A percentile compares a stretch with the other conserved stretches of the same genome.
Conservation (phyloP, 148 eudicot species). For the Beta vulgaris region DNA sequence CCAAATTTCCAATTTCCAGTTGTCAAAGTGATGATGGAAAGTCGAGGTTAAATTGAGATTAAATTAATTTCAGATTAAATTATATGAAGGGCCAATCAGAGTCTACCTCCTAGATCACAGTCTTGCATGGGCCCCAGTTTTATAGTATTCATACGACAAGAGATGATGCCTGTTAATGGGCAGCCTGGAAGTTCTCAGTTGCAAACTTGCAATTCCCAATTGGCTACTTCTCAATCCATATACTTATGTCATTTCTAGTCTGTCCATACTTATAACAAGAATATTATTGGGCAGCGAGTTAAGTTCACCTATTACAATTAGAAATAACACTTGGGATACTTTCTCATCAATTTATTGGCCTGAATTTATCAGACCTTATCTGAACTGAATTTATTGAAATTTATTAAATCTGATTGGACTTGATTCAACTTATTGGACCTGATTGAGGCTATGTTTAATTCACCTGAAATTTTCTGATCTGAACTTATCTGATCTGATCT, state of each 20-base stretch:
- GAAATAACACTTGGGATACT: no score
- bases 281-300: conserved; percentile 3
- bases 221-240: not conserved
- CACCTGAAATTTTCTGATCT: no score
- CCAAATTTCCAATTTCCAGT: no score
- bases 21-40: conserved; percentile 15
- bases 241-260: not conserved
- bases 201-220: not conserved
- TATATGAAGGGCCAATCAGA: not conserved
- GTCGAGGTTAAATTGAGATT: not conserved
- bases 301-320: not conserved
- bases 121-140: conserved; percentile 14
- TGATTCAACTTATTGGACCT: no score
- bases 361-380: no score
- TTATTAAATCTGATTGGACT: no score
- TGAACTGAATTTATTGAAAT: no score
- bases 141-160: not conserved
- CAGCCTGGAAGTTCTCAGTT: conserved; percentile 33
- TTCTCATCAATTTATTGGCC: no score
- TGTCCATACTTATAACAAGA: conserved; percentile 4
- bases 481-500: no score
- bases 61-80: not conserved
- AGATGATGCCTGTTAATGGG: conserved; percentile 31
- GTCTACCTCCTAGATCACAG: conserved; percentile 12
- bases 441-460: no score